phyloP scores from a whole-genome alignment of 345 rosid species.

The Pistacia vera region DNA sequence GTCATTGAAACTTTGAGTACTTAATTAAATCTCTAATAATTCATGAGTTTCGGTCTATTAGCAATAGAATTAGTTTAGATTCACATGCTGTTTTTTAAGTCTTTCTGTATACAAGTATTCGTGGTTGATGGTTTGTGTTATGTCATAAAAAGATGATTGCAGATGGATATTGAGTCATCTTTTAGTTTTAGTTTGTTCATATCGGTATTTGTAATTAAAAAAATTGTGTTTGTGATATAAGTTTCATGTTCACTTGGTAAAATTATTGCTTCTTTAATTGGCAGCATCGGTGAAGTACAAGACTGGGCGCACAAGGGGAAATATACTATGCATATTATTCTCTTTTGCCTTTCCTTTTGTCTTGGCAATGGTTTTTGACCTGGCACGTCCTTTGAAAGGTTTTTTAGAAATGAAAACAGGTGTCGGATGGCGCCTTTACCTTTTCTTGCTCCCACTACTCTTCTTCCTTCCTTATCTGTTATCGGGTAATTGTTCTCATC shows the following conservation, averaged over 20 bases:
- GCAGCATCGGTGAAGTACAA: background rate
- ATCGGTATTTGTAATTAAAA: background rate
- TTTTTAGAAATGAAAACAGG: conserved; percentile 48
- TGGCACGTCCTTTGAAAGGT: background rate
- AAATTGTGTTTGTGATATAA: background rate
- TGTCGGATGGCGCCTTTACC: conserved; percentile 67
- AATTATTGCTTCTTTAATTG: background rate
- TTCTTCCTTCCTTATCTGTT: conserved; percentile 62
- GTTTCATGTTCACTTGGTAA: background rate
- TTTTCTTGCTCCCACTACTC: conserved; percentile 54
- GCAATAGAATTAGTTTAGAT: background rate
- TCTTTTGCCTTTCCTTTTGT: background rate
- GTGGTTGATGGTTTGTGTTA: background rate
- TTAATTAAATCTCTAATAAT: background rate
- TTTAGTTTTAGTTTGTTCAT: background rate
- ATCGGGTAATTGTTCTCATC: conserved; percentile 39
- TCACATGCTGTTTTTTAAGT: too few relatives aligned
- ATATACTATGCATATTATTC: background rate
- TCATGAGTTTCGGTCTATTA: background rate
- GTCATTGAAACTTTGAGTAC: background rate
- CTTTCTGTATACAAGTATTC: background rate
- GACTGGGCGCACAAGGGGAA: background rate
- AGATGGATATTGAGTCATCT: background rate
- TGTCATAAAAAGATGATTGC: background rate
- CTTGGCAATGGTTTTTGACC: background rate